Base-by-base conservation (phyloP, 2,329 filamentous ascomycete species). In the Lachnellula hyalina region DNA sequence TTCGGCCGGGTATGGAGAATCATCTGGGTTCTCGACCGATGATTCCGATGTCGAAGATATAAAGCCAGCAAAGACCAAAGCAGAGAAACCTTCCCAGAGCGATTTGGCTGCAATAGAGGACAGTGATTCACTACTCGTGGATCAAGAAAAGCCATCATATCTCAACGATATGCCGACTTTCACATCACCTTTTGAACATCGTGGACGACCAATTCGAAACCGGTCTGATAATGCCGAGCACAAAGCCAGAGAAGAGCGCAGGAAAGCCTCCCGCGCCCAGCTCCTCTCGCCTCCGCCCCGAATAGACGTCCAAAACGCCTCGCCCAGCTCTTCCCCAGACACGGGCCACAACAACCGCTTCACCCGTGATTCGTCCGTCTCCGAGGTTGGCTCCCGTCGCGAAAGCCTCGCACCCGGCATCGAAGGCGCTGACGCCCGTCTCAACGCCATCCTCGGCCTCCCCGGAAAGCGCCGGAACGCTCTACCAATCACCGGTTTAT, bases 41-140 rank as follows among this genome's bases (percentile, higher is more conserved):
- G 71, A 75, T 23, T 75, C 73, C 3, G 76, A 77, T 52, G 68
- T 68, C 3, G 78, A 80, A 42, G 72, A 74, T 36, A 70, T 74
- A n/a, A 71, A 69, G 42, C 63, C 61, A 17, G 64, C 67, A 25
- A 59, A 56, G 41, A 71, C 72, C 11, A 67, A 75, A 71, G 50
- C 70, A 60, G 49, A 66, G 59, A 51, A 68, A 69, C 56, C 74
- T 71, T 63, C 71, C 73, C 56, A 72, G 70, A 35, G 70, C 69
- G 42, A 75, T 74, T 57, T 68, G 46, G 44, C 53, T 28, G 60
- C 53, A 14, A 46, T 46, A 11, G 21, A 38, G 4, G 58, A 66
- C 35, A n/a, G 48, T 28, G 53, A 61, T 28, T 52, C 56, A n/a
- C 34, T 48, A 44, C 52, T 54, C 9, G 48, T 49, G 32, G 48